Evolutionary conservation across 495 filamentous ascomycete species (phyloP).

Genomic region (Coniosporium apollinis): DNA sequence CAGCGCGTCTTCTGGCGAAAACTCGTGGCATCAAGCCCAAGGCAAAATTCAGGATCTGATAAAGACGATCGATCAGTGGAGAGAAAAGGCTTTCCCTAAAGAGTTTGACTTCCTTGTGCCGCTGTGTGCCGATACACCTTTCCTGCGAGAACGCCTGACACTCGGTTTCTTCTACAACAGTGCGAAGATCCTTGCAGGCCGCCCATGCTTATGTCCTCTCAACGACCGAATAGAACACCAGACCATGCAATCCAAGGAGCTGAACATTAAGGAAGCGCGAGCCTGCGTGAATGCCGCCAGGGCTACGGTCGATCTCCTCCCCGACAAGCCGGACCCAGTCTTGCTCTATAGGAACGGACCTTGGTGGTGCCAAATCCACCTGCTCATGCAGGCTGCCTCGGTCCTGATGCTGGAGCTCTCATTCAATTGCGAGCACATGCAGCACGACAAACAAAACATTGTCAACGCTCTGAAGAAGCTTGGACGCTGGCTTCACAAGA

Average conservation of each 20-base stretch:
- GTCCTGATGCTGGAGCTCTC: slow-evolving; percentile 39
- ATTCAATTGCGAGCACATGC: slow-evolving; percentile 1
- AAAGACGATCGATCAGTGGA: slow-evolving; percentile 38
- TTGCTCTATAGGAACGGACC: slow-evolving; percentile 33
- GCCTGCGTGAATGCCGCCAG: slow-evolving; percentile 43
- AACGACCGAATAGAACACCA: slow-evolving; percentile 30
- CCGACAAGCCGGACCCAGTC: slow-evolving; percentile 21
- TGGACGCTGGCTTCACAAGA: slow-evolving; percentile 4
- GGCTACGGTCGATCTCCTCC: slow-evolving; percentile 36
- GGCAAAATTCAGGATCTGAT: slow-evolving; percentile 35
- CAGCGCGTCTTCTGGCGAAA: slow-evolving; percentile 33
- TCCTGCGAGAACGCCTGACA: slow-evolving; percentile 19
- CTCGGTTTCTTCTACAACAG: slow-evolving; percentile 37
- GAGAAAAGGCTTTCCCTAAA: no score
- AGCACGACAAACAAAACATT: slow-evolving; percentile 1
- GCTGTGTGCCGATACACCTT: no score
- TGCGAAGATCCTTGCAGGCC: slow-evolving; percentile 40
- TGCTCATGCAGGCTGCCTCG: slow-evolving; percentile 42
- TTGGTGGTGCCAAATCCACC: slow-evolving; percentile 50
- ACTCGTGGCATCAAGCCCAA: slow-evolving; percentile 45
- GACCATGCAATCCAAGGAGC: slow-evolving; percentile 27
- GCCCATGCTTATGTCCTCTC: slow-evolving; percentile 41
- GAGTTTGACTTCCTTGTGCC: no score
- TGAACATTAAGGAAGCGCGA: slow-evolving; percentile 34
- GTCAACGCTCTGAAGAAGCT: slow-evolving; percentile 7